Conservation (phyloP, 78 protist species). For the Chrysochromulina parva region DNA sequence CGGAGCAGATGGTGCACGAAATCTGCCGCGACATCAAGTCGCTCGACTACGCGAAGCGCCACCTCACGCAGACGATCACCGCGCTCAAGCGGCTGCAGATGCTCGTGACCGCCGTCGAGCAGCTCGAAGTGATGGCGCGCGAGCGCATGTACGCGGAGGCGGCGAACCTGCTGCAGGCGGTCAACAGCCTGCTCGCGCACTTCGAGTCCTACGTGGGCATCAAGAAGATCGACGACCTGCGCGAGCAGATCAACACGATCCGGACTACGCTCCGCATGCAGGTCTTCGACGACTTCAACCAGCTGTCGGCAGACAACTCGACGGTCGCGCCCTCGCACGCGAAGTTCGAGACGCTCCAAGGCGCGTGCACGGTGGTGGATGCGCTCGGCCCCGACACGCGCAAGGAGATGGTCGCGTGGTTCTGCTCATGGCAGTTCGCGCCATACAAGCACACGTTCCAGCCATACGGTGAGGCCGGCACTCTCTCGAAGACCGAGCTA, state of each 20-base stretch:
- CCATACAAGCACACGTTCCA: neutral
- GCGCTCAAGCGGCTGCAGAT: constrained; percentile 76
- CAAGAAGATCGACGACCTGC: constrained; percentile 17
- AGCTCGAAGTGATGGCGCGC: neutral
- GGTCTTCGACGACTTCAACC: constrained; percentile 6
- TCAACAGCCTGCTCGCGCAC: constrained; percentile 7
- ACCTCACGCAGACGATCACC: constrained; percentile 77
- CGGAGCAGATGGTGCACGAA: constrained; percentile 82
- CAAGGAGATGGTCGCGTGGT: neutral
- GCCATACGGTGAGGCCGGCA: neutral
- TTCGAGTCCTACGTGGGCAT: constrained; percentile 32
- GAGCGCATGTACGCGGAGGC: constrained; percentile 34
- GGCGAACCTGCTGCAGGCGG: constrained; percentile 29
- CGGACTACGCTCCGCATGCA: neutral
- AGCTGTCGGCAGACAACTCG: neutral
- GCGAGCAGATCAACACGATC: neutral
- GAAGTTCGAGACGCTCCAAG: neutral
- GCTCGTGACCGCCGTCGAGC: constrained; percentile 32
- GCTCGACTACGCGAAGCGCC: constrained; percentile 84
- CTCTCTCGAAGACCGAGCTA: constrained; percentile 9
- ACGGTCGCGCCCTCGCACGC: neutral
- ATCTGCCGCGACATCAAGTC: constrained; percentile 81
- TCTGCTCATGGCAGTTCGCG: neutral
- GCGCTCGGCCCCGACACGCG: neutral
- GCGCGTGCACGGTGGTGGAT: constrained; percentile 26